phyloP scores from a whole-genome alignment of 2,329 filamentous ascomycete species.

The Ramularia endophylla region DNA sequence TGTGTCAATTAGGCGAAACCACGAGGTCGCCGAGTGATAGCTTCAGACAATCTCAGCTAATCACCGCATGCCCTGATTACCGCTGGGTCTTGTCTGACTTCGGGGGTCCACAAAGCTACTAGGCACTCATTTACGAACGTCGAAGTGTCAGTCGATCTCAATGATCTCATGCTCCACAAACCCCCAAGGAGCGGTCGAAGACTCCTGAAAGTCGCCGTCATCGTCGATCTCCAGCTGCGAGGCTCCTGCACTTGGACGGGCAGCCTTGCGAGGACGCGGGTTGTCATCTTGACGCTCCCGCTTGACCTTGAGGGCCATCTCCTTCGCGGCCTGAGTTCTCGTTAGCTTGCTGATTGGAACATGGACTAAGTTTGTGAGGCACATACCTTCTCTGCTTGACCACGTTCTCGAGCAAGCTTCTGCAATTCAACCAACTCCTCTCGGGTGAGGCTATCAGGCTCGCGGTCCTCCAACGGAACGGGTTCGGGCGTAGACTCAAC shows the following conservation, averaged over 20 bases:
- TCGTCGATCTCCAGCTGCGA: constrained; percentile 16
- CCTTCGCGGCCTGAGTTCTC: neutral
- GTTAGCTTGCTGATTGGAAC: neutral
- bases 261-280: constrained; percentile 13
- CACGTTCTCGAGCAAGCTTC: neutral
- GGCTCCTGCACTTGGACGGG: constrained; percentile 6
- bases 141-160: constrained; percentile 15
- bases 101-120: too few relatives aligned
- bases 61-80: too few relatives aligned
- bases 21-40: too few relatives aligned
- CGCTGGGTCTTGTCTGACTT: too few relatives aligned
- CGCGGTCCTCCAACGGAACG: constrained; percentile 10
- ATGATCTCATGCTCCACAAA: constrained; percentile 10
- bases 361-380: too few relatives aligned
- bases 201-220: constrained; percentile 6
- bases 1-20: too few relatives aligned
- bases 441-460: constrained; percentile 3
- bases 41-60: too few relatives aligned
- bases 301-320: constrained; percentile 11
- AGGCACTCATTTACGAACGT: too few relatives aligned
- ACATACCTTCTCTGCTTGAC: neutral
- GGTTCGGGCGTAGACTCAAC: constrained; percentile 15
- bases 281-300: constrained; percentile 13
- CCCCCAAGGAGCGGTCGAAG: constrained; percentile 3
- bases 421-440: constrained; percentile 16